A percentile compares a stretch with the other conserved stretches of the same genome.
These are phyloP conservation scores for Amborella trichopoda DNA, from an alignment of 164 flowering plant genomes.

Conservation along the genomic window DNA sequence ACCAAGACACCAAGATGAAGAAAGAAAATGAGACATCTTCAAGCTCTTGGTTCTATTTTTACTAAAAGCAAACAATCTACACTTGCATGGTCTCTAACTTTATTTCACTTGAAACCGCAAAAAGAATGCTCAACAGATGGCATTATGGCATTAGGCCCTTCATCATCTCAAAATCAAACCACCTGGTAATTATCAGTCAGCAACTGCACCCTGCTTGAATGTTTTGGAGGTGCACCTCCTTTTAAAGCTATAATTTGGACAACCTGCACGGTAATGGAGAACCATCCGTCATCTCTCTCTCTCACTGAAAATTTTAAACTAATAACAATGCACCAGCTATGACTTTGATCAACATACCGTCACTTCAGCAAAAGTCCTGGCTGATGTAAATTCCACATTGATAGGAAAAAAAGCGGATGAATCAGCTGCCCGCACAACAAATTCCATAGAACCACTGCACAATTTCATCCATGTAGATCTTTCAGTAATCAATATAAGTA, in stretches of 20 bases:
- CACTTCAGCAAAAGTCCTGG: constrained; percentile 76
- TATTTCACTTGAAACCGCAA: too few relatives aligned
- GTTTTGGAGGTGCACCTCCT: constrained; percentile 19
- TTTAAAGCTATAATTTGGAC: constrained; percentile 14
- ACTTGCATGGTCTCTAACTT: too few relatives aligned
- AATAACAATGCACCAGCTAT: neutral
- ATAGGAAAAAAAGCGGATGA: constrained; percentile 83
- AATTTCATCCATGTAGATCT: too few relatives aligned
- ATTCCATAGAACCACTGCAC: constrained; percentile 94
- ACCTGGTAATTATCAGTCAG: constrained; percentile 26
- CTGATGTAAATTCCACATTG: constrained; percentile 68
- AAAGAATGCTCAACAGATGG: too few relatives aligned
- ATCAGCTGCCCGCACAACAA: constrained; percentile 91
- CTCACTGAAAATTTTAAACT: neutral
- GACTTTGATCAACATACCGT: constrained; percentile 31
- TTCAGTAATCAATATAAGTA: too few relatives aligned
- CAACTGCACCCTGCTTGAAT: constrained; percentile 18
- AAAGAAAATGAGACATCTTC: too few relatives aligned
- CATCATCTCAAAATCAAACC: constrained; percentile 14
- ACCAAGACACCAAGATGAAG: too few relatives aligned
- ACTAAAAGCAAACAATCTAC: too few relatives aligned
- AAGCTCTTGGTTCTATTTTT: too few relatives aligned
- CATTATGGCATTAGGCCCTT: too few relatives aligned
- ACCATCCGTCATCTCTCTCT: neutral
- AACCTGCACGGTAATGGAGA: constrained; percentile 10